Conservation (phyloP, 441 rosid species). For the Dalechampia spathulata region DNA sequence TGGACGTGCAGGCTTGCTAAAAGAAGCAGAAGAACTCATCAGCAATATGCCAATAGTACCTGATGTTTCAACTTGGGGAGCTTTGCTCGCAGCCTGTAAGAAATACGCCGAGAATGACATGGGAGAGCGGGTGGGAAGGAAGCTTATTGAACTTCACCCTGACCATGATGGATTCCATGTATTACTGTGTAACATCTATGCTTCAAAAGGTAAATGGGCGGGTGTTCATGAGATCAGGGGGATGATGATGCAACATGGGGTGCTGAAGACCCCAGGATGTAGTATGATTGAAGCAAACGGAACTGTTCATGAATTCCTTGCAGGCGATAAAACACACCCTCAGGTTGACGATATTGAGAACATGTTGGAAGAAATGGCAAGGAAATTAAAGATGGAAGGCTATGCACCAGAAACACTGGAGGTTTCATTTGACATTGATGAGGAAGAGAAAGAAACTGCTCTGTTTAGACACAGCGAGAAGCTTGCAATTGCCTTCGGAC, state of each 20-base stretch:
- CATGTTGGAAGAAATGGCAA: conserved; percentile 37
- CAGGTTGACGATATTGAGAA: conserved; percentile 28
- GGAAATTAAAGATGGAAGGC: conserved; percentile 34
- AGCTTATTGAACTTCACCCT: conserved; percentile 49
- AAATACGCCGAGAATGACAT: conserved; percentile 37
- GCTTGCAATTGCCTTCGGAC: conserved; percentile 52
- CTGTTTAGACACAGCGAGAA: conserved; percentile 46
- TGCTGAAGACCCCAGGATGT: conserved; percentile 51
- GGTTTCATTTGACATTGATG: conserved; percentile 44
- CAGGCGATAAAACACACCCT: conserved; percentile 41
- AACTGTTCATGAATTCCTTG: conserved; percentile 36
- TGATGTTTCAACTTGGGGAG: conserved; percentile 67
- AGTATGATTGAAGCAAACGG: conserved; percentile 53
- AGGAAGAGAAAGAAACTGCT: conserved; percentile 45
- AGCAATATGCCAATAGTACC: conserved; percentile 49
- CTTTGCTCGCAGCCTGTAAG: conserved; percentile 55
- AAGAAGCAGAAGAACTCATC: conserved; percentile 56
- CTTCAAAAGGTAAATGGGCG: conserved; percentile 51
- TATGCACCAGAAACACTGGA: conserved; percentile 33
- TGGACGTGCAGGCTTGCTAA: conserved; percentile 54
- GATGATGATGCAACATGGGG: conserved; percentile 38
- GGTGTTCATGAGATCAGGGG: conserved; percentile 40
- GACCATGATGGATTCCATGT: conserved; percentile 55
- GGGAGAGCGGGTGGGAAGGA: conserved; percentile 51
- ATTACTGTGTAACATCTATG: conserved; percentile 48